phyloP scores from a whole-genome alignment of 768 basidiomycete species.

The Leucosporidium scottii region DNA sequence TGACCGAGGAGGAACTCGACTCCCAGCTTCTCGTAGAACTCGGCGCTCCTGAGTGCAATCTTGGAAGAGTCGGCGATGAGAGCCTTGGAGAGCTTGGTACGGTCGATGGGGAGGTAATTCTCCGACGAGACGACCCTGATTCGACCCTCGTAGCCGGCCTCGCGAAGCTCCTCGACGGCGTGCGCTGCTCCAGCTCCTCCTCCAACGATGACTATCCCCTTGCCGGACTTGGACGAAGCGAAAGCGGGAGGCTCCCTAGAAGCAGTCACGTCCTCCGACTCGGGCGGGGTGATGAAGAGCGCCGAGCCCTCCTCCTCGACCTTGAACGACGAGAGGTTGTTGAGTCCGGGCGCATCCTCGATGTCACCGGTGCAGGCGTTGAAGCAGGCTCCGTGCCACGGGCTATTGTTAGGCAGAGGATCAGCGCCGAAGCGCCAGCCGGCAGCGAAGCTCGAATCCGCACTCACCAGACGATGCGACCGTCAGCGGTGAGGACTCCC shows the following conservation, averaged over 20 bases:
- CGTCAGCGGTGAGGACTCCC: conserved; percentile 70
- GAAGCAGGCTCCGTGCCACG: conserved; percentile 92
- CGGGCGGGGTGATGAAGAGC: conserved; percentile 28
- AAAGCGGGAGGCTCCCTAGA: conserved; percentile 42
- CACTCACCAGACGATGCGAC: conserved; percentile 59
- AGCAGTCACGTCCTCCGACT: conserved; percentile 44
- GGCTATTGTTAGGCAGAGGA: conserved; percentile 46
- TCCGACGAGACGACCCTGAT: conserved; percentile 78
- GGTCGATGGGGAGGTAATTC: conserved; percentile 71
- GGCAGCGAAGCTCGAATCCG: not conserved
- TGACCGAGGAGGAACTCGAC: conserved; percentile 58
- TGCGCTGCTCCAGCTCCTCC: conserved; percentile 75
- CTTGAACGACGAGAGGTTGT: conserved; percentile 49
- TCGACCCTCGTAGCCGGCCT: conserved; percentile 70
- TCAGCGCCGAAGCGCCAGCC: not conserved
- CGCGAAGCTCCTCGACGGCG: conserved; percentile 46
- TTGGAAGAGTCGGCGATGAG: conserved; percentile 71
- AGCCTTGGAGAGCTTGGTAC: conserved; percentile 83
- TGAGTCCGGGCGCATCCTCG: conserved; percentile 82
- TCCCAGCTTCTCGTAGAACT: conserved; percentile 59
- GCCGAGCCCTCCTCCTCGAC: conserved; percentile 23
- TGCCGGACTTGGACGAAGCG: conserved; percentile 47
- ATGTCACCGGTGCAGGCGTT: conserved; percentile 77
- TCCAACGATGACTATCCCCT: conserved; percentile 73
- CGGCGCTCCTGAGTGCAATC: conserved; percentile 62